phyloP scores from a whole-genome alignment of 2,329 filamentous ascomycete genomes.

The Coniochaeta ligniaria region DNA sequence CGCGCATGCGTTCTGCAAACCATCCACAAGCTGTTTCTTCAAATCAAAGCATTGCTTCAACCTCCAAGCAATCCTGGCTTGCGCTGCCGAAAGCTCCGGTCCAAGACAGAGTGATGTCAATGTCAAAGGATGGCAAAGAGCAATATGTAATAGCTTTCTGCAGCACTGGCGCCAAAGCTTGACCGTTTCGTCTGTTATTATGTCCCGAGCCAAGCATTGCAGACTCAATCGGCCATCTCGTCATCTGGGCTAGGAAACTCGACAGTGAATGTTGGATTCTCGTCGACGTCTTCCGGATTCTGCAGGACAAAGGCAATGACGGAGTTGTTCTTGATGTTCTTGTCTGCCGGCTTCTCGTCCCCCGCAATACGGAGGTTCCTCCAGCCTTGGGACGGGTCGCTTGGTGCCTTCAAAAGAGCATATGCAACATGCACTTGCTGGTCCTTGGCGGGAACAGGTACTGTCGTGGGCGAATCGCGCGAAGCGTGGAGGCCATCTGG shows the following conservation, averaged over 20 bases:
- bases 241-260: slow-evolving; percentile 26
- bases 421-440: slow-evolving; percentile 36
- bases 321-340: slow-evolving; percentile 38
- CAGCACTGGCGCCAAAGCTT: not conserved
- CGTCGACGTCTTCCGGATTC: slow-evolving; percentile 26
- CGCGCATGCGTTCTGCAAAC: not conserved
- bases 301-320: slow-evolving; percentile 43
- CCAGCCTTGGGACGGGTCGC: slow-evolving; percentile 43
- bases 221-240: slow-evolving; percentile 16
- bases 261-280: slow-evolving; percentile 30
- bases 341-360: slow-evolving; percentile 29
- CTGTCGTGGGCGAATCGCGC: slow-evolving; percentile 22
- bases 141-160: not conserved
- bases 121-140: not conserved
- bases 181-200: not conserved
- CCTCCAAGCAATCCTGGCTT: not conserved
- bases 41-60: not conserved
- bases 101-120: not conserved
- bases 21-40: not conserved
- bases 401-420: slow-evolving; percentile 34
- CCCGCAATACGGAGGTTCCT: slow-evolving; percentile 31
- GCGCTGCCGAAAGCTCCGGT: not conserved
- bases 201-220: not conserved
- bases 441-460: slow-evolving; percentile 30
- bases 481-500: slow-evolving; percentile 38